Conservation (phyloP, 2,329 filamentous ascomycete genomes). For the Fusarium setosum region DNA sequence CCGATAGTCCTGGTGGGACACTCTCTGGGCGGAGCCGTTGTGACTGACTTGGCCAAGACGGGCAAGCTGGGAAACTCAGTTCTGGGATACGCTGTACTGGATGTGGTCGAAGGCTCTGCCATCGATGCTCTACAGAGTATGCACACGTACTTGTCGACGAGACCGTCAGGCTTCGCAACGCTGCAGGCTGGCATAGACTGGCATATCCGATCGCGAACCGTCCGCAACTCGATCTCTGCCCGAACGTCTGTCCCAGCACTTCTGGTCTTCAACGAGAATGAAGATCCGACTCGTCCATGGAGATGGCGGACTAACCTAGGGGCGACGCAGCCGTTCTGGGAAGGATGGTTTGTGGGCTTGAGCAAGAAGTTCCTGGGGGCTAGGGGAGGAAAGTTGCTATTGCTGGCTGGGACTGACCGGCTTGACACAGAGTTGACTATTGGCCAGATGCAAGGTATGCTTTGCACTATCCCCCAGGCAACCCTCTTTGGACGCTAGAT, state of each 20-base stretch:
- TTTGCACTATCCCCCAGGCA: neutral
- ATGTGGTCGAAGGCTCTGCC: constrained; percentile 95
- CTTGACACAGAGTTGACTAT: constrained; percentile 94
- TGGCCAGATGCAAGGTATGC: constrained; percentile 94
- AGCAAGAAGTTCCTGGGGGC: constrained; percentile 88
- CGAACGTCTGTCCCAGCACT: constrained; percentile 88
- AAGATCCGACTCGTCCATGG: constrained; percentile 65
- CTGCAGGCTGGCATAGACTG: constrained; percentile 88
- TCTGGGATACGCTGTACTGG: constrained; percentile 88
- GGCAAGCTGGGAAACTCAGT: constrained; percentile 74
- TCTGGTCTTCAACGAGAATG: constrained; percentile 62
- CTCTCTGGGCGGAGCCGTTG: constrained; percentile 90
- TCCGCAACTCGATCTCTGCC: constrained; percentile 86
- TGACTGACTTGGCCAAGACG: constrained; percentile 82
- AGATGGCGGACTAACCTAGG: constrained; percentile 88
- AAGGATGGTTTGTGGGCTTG: constrained; percentile 90
- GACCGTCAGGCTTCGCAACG: constrained; percentile 82
- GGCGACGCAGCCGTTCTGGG: constrained; percentile 90
- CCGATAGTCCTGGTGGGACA: constrained; percentile 88
- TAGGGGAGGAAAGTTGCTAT: constrained; percentile 83
- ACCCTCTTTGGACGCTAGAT: neutral
- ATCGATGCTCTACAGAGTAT: constrained; percentile 96
- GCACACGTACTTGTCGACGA: constrained; percentile 87
- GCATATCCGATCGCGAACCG: constrained; percentile 89
- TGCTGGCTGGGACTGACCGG: constrained; percentile 90